phyloP scores from a whole-genome alignment of 768 basidiomycete species.

The Candolleomyces efflorescens region DNA sequence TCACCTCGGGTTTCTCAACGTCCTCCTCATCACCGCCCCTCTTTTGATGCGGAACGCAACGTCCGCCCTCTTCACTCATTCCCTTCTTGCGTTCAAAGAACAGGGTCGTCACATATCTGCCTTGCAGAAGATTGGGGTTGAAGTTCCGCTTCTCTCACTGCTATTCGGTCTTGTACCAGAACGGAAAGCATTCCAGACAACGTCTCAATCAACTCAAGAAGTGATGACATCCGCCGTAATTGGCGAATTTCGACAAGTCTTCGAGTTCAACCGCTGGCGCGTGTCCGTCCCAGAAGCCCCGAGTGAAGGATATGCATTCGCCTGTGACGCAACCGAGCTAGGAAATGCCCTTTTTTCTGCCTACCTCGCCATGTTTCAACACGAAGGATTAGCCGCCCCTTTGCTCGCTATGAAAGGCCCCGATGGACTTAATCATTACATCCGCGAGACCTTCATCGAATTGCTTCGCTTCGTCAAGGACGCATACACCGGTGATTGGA shows the following conservation, averaged over 20 bases:
- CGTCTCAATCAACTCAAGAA: constrained; percentile 4
- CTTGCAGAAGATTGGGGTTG: constrained; percentile 7
- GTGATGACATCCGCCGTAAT: neutral
- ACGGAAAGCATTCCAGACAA: constrained; percentile 3
- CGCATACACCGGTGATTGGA: constrained; percentile 37
- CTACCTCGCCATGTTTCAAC: constrained; percentile 40
- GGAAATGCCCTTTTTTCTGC: constrained; percentile 35
- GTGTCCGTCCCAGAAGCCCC: neutral
- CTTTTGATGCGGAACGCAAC: constrained; percentile 27
- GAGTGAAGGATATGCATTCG: neutral
- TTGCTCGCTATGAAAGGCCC: neutral
- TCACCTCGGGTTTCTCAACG: constrained; percentile 44
- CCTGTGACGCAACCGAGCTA: constrained; percentile 19
- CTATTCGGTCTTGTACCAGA: neutral
- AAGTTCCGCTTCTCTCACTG: constrained; percentile 11
- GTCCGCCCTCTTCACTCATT: constrained; percentile 38
- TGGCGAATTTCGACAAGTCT: neutral
- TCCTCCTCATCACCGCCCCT: constrained; percentile 34
- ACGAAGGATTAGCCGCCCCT: constrained; percentile 26
- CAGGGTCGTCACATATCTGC: constrained; percentile 1
- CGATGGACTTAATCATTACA: constrained; percentile 38
- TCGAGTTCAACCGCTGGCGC: constrained; percentile 3
- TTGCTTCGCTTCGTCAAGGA: constrained; percentile 38
- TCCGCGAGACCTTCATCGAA: constrained; percentile 41
- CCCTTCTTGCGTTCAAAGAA: constrained; percentile 24